Evolutionary conservation across 495 filamentous ascomycete genomes (phyloP).

Genomic region (Extremus antarcticus): DNA sequence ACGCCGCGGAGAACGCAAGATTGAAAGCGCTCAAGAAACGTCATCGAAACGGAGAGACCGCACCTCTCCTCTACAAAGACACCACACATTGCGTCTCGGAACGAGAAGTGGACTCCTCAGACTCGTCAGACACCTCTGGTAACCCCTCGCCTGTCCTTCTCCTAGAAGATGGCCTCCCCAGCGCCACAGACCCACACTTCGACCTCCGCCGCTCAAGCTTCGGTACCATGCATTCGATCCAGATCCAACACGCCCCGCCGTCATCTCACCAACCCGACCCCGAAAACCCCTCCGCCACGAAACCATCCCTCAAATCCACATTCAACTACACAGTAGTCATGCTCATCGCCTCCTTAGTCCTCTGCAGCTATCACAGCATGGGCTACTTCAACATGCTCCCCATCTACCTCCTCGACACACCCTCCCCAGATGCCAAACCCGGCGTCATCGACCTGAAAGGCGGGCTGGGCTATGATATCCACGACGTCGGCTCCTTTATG

Average conservation of each 20-base stretch:
- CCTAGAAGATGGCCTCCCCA: constrained; percentile 19
- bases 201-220: constrained; percentile 20
- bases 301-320: background rate
- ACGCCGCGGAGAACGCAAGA: background rate
- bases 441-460: constrained; percentile 13
- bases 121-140: constrained; percentile 1
- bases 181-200: constrained; percentile 14
- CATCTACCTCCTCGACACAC: constrained; percentile 19
- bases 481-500: constrained; percentile 21
- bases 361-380: constrained; percentile 20
- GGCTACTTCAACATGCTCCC: constrained; percentile 15
- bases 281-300: background rate
- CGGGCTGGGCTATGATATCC: constrained; percentile 17
- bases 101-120: background rate
- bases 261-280: background rate
- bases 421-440: background rate
- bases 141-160: constrained; percentile 13
- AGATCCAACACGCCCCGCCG: background rate
- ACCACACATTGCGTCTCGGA: background rate
- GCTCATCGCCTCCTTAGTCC: constrained; percentile 15
- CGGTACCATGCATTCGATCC: constrained; percentile 21
- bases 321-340: constrained; percentile 20
- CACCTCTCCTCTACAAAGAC: constrained; percentile 14
- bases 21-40: background rate
- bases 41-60: constrained; percentile 7